These are phyloP conservation scores for Seiridium cupressi DNA, from an alignment of 2,329 filamentous ascomycete genomes.

Conservation along the genomic window DNA sequence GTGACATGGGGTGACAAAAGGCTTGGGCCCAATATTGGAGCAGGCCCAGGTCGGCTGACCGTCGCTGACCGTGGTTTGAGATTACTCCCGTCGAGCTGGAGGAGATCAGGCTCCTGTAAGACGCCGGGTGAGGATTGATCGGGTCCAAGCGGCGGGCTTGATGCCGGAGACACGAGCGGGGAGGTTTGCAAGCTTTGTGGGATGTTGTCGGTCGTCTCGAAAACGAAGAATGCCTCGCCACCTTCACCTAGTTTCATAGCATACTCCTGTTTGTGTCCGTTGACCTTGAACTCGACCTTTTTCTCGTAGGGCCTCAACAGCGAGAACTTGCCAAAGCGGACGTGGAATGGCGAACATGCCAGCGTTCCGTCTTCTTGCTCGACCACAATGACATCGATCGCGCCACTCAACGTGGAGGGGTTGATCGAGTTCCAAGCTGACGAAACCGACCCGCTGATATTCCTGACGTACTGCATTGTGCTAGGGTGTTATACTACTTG, in stretches of 20 bases:
- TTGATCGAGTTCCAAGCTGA: slow-evolving; percentile 99
- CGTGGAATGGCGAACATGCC: slow-evolving; percentile 94
- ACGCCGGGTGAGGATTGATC: slow-evolving; percentile 36
- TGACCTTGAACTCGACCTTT: slow-evolving; percentile 97
- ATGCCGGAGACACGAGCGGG: slow-evolving; percentile 84
- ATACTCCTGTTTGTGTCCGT: slow-evolving; percentile 86
- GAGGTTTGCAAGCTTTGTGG: slow-evolving; percentile 94
- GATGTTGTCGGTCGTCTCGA: slow-evolving; percentile 89
- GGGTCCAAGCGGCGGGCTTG: slow-evolving; percentile 69
- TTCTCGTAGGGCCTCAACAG: slow-evolving; percentile 93
- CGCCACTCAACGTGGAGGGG: slow-evolving; percentile 91
- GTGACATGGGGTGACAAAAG: slow-evolving; percentile 51
- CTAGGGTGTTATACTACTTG: background rate
- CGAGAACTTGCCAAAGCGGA: slow-evolving; percentile 98
- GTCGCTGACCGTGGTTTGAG: slow-evolving; percentile 33
- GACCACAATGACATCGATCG: slow-evolving; percentile 98
- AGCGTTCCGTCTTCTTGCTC: slow-evolving; percentile 90
- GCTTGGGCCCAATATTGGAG: slow-evolving; percentile 18
- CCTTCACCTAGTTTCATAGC: slow-evolving; percentile 98
- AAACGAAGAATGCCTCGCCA: slow-evolving; percentile 98
- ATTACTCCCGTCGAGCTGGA: slow-evolving; percentile 59
- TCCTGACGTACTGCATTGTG: slow-evolving; percentile 95
- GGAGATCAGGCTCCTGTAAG: slow-evolving; percentile 66
- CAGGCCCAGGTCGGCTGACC: slow-evolving; percentile 8
- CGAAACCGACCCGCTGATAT: slow-evolving; percentile 90